A percentile compares a stretch with the other conserved stretches of the same genome.
Conservation (phyloP, 192 early-diverging fungal species). For the Radiomyces spectabilis region DNA sequence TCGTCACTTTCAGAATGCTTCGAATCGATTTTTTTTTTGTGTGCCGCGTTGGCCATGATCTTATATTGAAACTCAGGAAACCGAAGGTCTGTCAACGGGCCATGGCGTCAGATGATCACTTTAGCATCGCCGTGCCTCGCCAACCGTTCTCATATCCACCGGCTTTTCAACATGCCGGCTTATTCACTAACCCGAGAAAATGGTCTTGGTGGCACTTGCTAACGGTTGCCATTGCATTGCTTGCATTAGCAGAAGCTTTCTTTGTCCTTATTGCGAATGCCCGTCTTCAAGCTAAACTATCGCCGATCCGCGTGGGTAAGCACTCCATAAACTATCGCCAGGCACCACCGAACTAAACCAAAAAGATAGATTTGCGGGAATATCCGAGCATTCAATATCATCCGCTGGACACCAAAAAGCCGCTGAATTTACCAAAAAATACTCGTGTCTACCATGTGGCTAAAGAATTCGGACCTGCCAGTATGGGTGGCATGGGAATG, state of each 20-base stretch:
- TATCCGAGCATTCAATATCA: constrained; percentile 36
- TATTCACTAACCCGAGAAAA: constrained; percentile 8
- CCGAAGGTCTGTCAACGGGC: too few species aligned
- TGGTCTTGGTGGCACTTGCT: constrained; percentile 34
- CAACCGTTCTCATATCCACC: too few species aligned
- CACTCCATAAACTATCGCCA: too few species aligned
- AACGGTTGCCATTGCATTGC: constrained; percentile 12
- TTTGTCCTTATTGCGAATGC: constrained; percentile 25
- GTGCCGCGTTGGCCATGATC: too few species aligned
- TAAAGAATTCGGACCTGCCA: constrained; percentile 48
- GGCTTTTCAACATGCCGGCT: too few species aligned
- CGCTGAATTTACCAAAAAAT: constrained; percentile 9
- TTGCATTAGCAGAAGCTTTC: constrained; percentile 25
- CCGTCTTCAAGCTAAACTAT: constrained; percentile 20
- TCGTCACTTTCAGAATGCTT: background rate
- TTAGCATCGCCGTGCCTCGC: too few species aligned
- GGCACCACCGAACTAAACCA: too few species aligned
- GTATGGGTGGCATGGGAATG: constrained; percentile 48
- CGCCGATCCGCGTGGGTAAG: constrained; percentile 35
- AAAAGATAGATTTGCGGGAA: constrained; percentile 29
- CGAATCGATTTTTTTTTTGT: constrained; percentile 1
- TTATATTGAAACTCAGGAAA: too few species aligned
- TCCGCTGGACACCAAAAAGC: constrained; percentile 25
- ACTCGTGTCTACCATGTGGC: constrained; percentile 47
- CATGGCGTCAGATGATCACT: too few species aligned